phyloP scores from a whole-genome alignment of 257 asterid species.

The Mentha longifolia region DNA sequence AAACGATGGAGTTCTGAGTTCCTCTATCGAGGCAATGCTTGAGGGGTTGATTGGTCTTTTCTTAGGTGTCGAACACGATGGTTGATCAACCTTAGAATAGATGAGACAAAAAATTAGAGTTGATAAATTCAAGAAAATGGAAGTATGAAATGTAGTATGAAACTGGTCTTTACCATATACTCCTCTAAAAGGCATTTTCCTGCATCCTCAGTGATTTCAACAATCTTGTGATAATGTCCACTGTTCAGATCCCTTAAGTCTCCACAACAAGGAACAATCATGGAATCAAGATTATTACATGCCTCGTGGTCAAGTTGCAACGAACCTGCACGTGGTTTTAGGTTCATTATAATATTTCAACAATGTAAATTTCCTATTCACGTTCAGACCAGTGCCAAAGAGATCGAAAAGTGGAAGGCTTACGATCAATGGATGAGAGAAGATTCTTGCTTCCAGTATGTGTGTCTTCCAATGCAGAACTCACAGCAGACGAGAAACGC shows the following conservation, averaged over 20 bases:
- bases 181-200: slow-evolving; percentile 89
- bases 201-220: slow-evolving; percentile 79
- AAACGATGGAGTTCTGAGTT: slow-evolving; percentile 81
- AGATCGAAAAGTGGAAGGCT: slow-evolving; percentile 34
- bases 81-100: slow-evolving; percentile 74
- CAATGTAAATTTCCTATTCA: neutral
- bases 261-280: slow-evolving; percentile 82
- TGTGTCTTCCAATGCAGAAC: slow-evolving; percentile 75
- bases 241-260: slow-evolving; percentile 81
- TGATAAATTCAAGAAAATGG: neutral
- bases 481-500: slow-evolving; percentile 74
- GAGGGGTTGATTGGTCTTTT: slow-evolving; percentile 72
- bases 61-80: slow-evolving; percentile 84
- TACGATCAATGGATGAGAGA: slow-evolving; percentile 85
- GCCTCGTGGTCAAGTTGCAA: slow-evolving; percentile 95
- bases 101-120: neutral
- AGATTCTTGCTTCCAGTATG: slow-evolving; percentile 80
- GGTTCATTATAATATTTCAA: slow-evolving; percentile 19
- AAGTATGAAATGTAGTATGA: neutral
- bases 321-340: slow-evolving; percentile 56
- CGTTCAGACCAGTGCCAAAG: slow-evolving; percentile 3
- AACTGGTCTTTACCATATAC: slow-evolving; percentile 61
- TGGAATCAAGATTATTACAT: slow-evolving; percentile 72
- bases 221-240: slow-evolving; percentile 76
- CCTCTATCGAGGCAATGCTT: slow-evolving; percentile 77